Evolutionary conservation across 1,139 yeast species (phyloP).

Genomic region (Taiozyma onychis): DNA sequence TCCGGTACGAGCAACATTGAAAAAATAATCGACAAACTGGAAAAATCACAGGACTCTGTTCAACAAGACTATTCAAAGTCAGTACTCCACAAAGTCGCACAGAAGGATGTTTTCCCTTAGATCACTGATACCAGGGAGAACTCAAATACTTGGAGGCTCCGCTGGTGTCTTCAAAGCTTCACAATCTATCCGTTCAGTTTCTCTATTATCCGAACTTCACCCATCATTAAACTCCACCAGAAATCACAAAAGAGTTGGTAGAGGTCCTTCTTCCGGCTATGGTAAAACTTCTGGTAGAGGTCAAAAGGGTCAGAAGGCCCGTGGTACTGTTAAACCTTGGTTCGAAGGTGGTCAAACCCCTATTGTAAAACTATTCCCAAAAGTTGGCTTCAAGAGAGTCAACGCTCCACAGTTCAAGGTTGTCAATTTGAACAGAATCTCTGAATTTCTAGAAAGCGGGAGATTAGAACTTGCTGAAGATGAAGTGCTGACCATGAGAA

Average conservation of each 20-base stretch:
- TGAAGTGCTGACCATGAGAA: constrained; percentile 59
- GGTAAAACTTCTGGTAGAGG: constrained; percentile 98
- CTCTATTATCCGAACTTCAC: constrained; percentile 28
- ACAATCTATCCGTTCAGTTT: constrained; percentile 23
- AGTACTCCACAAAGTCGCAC: background rate
- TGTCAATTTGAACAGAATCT: constrained; percentile 53
- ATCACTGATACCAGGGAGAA: background rate
- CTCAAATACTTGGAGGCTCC: background rate
- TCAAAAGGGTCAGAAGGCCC: constrained; percentile 97
- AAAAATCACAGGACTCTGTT: background rate
- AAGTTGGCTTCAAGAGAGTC: constrained; percentile 70
- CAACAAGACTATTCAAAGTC: background rate
- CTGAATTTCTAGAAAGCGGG: constrained; percentile 61
- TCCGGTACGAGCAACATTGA: background rate
- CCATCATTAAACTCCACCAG: constrained; percentile 34
- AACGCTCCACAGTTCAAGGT: constrained; percentile 45
- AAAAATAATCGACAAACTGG: background rate
- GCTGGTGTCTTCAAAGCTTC: background rate
- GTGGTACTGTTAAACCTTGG: constrained; percentile 87
- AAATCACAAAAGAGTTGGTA: constrained; percentile 71
- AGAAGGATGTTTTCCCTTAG: constrained; percentile 2
- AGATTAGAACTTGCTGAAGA: constrained; percentile 52
- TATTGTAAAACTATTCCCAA: constrained; percentile 80
- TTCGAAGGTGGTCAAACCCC: constrained; percentile 99
- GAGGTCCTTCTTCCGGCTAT: constrained; percentile 92